phyloP scores from a whole-genome alignment of 1,139 yeast species.

The Sugiyamaella sp. region DNA sequence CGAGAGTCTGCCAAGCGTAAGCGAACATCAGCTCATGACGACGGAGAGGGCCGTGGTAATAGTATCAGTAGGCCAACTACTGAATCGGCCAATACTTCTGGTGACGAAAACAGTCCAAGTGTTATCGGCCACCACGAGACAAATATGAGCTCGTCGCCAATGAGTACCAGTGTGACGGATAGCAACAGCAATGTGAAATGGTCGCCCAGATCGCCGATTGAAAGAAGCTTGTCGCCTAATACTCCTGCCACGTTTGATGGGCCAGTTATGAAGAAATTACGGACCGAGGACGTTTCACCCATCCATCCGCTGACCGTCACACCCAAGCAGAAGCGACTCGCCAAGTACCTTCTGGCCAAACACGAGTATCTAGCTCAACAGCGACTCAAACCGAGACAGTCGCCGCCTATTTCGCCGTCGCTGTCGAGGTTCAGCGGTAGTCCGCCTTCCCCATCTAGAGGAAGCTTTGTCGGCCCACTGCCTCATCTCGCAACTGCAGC shows the following conservation, averaged over 20 bases:
- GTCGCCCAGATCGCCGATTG: conserved; percentile 1
- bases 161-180: neutral
- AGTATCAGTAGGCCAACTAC: conserved; percentile 1
- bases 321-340: conserved; percentile 20
- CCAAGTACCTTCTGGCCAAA: conserved; percentile 21
- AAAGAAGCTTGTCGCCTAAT: conserved; percentile 5
- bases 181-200: neutral
- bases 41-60: conserved; percentile 5
- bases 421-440: conserved; percentile 4
- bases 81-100: neutral
- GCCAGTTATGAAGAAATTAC: conserved; percentile 21
- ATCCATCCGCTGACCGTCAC: conserved; percentile 10
- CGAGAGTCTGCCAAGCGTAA: conserved; percentile 24
- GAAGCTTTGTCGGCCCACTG: conserved; percentile 4
- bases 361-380: conserved; percentile 17
- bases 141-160: neutral
- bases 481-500: conserved; percentile 11
- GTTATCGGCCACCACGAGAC: neutral
- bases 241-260: conserved; percentile 13
- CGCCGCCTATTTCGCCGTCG: conserved; percentile 14
- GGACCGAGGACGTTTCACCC: conserved; percentile 13
- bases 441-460: conserved; percentile 16
- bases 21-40: conserved; percentile 3
- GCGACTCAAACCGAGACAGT: conserved; percentile 11
- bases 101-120: neutral